A percentile compares a stretch with the other conserved stretches of the same genome.
Evolutionary conservation across 371 early-diverging fungal genomes (phyloP).

Genomic region (Syncephalastrum sp.): DNA sequence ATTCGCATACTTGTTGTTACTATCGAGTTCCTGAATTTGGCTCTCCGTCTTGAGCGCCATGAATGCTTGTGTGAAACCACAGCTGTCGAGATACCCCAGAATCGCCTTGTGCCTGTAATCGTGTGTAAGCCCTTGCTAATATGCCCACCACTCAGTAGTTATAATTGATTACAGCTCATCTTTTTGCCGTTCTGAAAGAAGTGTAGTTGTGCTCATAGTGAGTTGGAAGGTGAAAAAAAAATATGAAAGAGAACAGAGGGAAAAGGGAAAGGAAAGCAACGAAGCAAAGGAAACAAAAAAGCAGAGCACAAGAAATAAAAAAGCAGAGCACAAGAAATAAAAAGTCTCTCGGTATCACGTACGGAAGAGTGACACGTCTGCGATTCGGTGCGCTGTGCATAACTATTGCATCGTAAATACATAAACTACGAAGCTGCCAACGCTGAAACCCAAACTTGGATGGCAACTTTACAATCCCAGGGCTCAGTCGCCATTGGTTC

Average conservation of each 20-base stretch:
- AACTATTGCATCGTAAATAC: too few relatives aligned
- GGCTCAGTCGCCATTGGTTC: too few relatives aligned
- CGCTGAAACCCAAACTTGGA: too few relatives aligned
- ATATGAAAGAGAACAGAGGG: not conserved
- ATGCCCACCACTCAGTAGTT: not conserved
- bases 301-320: not conserved
- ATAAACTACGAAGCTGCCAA: too few relatives aligned
- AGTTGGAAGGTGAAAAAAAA: not conserved
- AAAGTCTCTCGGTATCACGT: not conserved
- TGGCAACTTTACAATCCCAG: too few relatives aligned
- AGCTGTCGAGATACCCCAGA: constrained; percentile 77
- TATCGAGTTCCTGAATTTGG: constrained; percentile 68
- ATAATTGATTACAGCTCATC: constrained; percentile 61
- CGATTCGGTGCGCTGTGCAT: too few relatives aligned
- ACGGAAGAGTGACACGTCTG: too few relatives aligned
- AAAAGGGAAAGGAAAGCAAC: constrained; percentile 6
- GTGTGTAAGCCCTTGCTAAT: not conserved
- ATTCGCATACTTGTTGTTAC: constrained; percentile 75
- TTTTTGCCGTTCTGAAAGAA: constrained; percentile 68
- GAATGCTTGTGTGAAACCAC: constrained; percentile 69
- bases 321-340: not conserved
- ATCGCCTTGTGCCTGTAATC: constrained; percentile 70
- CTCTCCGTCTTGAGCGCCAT: constrained; percentile 69
- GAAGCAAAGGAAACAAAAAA: not conserved
- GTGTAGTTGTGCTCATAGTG: constrained; percentile 32